Evolutionary conservation across 2,329 filamentous ascomycete genomes (phyloP), one percentile per base, ranked within the genome.

Genomic region (Aspergillus floridensis): DNA sequence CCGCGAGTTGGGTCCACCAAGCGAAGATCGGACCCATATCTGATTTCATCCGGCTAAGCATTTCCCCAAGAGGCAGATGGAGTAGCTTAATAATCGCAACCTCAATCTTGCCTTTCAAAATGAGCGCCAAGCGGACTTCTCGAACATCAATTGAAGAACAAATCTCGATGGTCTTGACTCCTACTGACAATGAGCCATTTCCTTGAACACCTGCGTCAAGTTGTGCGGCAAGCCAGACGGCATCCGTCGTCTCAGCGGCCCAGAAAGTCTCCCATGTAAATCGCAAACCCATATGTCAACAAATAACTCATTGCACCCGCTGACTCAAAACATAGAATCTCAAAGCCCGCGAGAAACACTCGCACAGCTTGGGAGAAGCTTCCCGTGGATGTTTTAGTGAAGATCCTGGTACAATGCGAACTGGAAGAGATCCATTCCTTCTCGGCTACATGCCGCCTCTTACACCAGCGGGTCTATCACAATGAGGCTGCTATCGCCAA

Each of bases 401-500:
- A 47, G 5, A 59, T 70, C 12, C 49, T 67, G 8, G 62, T 63
- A 5, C 61, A 62, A 26, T 69, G 66, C 48, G 57, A 63, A 11
- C 41, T 70, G 24, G 53, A 63, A 12, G 66, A 66, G 19, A 67
- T 71, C 24, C 59, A 57, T 1, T 60, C 61, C 7, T 57, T 71
- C 31, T 59, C 61, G 41, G 57, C 68, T 31, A 62, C 63, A 21
- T 68, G 68, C 59, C 68, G 63, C 32, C 58, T 58, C 22, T 41
- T 70, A 26, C 63, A 64, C 26, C 48, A 57, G 19, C 64, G 63
- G 8, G 59, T 71, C 44, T 56, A 54, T 14, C 60, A 60, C 16
- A 59, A 64, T 46, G 68, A 71, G 52, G 52, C 52, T 38, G 57
- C 65, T 19, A 70, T 71, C 32, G 59, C 66, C 1, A 60, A 63